Evolutionary conservation across 2,329 filamentous ascomycete species (phyloP), one percentile per base, ranked within the genome.

Genomic region (Paramyrothecium sp.): DNA sequence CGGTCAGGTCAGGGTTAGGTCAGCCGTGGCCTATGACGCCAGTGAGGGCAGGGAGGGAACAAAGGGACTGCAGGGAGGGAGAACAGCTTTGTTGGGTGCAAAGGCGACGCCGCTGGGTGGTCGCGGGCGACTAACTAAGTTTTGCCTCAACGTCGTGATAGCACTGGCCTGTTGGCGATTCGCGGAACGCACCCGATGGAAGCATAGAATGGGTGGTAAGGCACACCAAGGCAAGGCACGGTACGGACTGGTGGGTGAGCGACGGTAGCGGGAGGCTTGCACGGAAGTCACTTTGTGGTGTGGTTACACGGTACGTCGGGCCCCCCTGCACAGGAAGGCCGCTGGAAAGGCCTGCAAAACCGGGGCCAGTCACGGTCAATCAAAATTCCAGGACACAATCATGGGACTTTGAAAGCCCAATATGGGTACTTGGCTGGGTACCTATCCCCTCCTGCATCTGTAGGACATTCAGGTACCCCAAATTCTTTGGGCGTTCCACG

Each of bases 21-120:
- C 72, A 73, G 71, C 69, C 66, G 72, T 73, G 69, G 73, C 71
- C 71, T 64, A 69, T 68, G 69, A 67, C 66, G 67, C 67, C 58
- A 56, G 56, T 61, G 58, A 56, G 53, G 58, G 57, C 59, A 51
- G 55, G 56, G 56, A 47, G 58, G 53, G 57, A 60, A 44, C 13
- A 19, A 44, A 19, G n/a, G 38, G 38, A 19, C 38, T 16, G 38
- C 38, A 44, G 38, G 38, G 38, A 44, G 38, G 38, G 38, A 44
- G 10, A 30, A 30, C 26, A 30, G 26, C 26, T 30, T 30, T 30
- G 26, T 30, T 30, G 26, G 26, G 26, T 60, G 13, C 60, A 60
- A 57, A 57, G 58, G 58, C 55, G 61, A 52, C 53, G 55, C 55
- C 41, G 55, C 13, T 51, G 56, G 59, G 52, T 51, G 56, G 55